Evolutionary conservation across 768 basidiomycete species (phyloP), one percentile per base, ranked within the genome.

Genomic region (Pleurotus cornucopiae): DNA sequence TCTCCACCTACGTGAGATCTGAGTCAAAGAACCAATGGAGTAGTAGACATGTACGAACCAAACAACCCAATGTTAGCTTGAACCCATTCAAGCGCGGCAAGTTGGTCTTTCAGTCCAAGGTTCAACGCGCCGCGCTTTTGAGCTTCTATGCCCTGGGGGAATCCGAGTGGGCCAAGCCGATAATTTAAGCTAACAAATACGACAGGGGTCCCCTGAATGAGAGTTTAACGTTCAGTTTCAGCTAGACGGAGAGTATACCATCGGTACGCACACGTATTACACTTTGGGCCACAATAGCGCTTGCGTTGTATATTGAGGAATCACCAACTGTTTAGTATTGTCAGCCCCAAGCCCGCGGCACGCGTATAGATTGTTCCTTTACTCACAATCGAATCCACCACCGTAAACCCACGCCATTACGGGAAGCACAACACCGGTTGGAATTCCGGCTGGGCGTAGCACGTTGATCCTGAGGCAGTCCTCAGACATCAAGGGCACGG

Each of bases 41-140:
- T 21, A 52, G 12, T 34, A 4, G 7, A 34, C 9, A 34, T 34
- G 4, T 34, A 4, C 1, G 38, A 16, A 16, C 84, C 83, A 60
- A 86, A 86, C 0, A 67, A 62, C 30, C 62, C 69, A 52, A 86
- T 83, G 58, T 86, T 78, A 39, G 70, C 60, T 55, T 84, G 79
- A 0, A 86, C 75, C 84, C 78, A 80, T 47, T 67, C 55, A 2
- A 79, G 64, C 2, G 75, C 78, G 6, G 66, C 57, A 21, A 73
- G 56, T 54, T 77, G 70, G 58, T 80, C 77, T 25, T 62, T 70
- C 9, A 80, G 52, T 4, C 66, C 77, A 43, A 78, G 63, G 59
- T 78, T 78, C 21, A 76, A 64, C 1, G 69, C 66, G 9, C 66
- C 71, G 5, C 59, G 60, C 11, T 61, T 48, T n/a, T 63, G 65